Percentiles rank a stretch among this genome's conserved stretches.
These are phyloP conservation scores for Stemphylium lycopersici DNA, from an alignment of 2,329 filamentous ascomycete genomes.

Conservation along the genomic window DNA sequence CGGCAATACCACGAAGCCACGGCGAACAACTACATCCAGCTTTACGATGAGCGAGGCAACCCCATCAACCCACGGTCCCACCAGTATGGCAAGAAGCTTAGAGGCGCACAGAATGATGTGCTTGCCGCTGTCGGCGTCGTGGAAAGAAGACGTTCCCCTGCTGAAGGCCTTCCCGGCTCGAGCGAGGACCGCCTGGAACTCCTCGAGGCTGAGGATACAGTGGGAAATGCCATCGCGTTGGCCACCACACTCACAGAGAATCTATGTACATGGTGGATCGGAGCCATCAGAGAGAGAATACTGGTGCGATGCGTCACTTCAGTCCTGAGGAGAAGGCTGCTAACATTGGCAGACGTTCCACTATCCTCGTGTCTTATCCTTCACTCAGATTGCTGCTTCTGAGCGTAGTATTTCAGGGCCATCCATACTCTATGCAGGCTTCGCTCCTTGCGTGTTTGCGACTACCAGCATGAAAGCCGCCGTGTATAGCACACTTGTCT, in stretches of 20 bases:
- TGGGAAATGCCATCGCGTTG: constrained; percentile 35
- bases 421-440: constrained; percentile 37
- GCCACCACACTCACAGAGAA: constrained; percentile 33
- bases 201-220: constrained; percentile 40
- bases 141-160: constrained; percentile 44
- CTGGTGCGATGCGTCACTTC: constrained; percentile 19
- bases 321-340: neutral
- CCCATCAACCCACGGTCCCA: constrained; percentile 52
- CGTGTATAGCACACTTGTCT: constrained; percentile 26
- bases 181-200: constrained; percentile 36
- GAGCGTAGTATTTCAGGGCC: constrained; percentile 28
- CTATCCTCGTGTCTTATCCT: constrained; percentile 27
- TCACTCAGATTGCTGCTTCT: constrained; percentile 33
- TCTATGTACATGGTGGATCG: constrained; percentile 46
- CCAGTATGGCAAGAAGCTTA: constrained; percentile 48
- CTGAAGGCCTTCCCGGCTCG: constrained; percentile 33
- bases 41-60: constrained; percentile 54
- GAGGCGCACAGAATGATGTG: constrained; percentile 56
- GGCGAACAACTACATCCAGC: constrained; percentile 43
- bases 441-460: constrained; percentile 29
- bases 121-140: constrained; percentile 56
- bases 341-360: constrained; percentile 34
- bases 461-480: constrained; percentile 27
- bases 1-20: constrained; percentile 28
- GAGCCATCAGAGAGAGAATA: constrained; percentile 37